Percentiles rank a stretch among this genome's conserved stretches.
Conservation (phyloP, 148 eudicot genomes). For the Rhododendron griersonianum region DNA sequence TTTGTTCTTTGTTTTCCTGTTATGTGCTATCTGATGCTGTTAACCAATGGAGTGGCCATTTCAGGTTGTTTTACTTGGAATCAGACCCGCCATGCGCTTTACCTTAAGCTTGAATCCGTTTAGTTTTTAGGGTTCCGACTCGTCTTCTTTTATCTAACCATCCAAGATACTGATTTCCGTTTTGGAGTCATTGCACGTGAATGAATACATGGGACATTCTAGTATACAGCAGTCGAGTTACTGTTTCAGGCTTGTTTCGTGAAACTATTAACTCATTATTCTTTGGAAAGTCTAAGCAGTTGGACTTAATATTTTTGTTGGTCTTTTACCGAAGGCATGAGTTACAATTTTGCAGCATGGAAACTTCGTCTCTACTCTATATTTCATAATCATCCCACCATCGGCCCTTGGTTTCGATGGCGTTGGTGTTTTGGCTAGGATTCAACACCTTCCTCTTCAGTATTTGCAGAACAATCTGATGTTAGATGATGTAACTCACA, state of each 20-base stretch:
- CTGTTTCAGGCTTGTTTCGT: neutral
- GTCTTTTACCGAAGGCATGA: neutral
- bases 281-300: neutral
- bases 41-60: neutral
- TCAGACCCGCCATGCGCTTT: neutral
- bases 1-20: neutral
- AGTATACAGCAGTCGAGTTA: neutral
- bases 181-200: neutral
- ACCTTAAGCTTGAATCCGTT: neutral
- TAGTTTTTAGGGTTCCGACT: neutral
- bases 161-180: neutral
- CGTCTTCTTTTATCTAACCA: neutral
- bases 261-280: neutral
- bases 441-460: neutral
- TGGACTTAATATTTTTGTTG: neutral
- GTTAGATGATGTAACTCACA: neutral
- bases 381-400: neutral
- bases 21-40: neutral
- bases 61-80: neutral
- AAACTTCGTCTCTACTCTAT: neutral
- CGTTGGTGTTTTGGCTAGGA: neutral
- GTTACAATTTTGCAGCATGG: neutral
- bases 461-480: neutral
- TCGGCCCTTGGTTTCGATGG: neutral
- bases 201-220: neutral